Percentiles rank a stretch among this genome's conserved stretches.
phyloP scores from a whole-genome alignment of 2,329 filamentous ascomycete species.

The Helicocarpus griseus region DNA sequence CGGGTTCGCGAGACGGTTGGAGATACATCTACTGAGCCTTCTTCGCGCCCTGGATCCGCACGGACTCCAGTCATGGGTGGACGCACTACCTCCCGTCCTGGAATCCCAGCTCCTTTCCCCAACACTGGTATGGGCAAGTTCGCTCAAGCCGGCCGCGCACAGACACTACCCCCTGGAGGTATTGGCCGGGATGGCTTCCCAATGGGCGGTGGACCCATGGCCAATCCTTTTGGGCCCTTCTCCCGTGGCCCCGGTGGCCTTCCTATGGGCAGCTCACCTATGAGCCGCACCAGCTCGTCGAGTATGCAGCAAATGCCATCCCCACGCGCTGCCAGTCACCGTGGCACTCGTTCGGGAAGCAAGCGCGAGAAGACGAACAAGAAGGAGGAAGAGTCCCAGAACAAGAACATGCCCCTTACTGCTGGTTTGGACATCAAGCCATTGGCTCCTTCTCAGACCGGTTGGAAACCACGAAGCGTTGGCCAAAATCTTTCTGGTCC shows the following conservation, averaged over 20 bases:
- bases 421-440: constrained; percentile 71
- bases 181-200: constrained; percentile 65
- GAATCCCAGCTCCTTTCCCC: constrained; percentile 41
- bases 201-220: constrained; percentile 44
- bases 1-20: constrained; percentile 80
- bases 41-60: constrained; percentile 43
- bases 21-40: constrained; percentile 53
- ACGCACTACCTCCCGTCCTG: constrained; percentile 44
- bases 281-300: constrained; percentile 56
- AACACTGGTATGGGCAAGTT: constrained; percentile 60
- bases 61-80: constrained; percentile 29
- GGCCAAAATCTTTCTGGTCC: constrained; percentile 38
- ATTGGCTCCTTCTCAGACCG: constrained; percentile 59
- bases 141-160: constrained; percentile 35
- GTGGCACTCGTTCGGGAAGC: constrained; percentile 40
- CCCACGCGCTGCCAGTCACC: constrained; percentile 61
- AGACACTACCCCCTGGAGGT: constrained; percentile 63
- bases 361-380: constrained; percentile 41
- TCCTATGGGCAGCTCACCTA: constrained; percentile 52
- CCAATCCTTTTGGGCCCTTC: constrained; percentile 51
- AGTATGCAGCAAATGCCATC: constrained; percentile 53
- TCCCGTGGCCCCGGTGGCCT: constrained; percentile 48
- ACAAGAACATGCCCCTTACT: constrained; percentile 87
- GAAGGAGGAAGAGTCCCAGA: constrained; percentile 57
- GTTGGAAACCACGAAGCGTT: constrained; percentile 83